Evolutionary conservation across 768 basidiomycete genomes (phyloP).

Genomic region (Chiua virens): DNA sequence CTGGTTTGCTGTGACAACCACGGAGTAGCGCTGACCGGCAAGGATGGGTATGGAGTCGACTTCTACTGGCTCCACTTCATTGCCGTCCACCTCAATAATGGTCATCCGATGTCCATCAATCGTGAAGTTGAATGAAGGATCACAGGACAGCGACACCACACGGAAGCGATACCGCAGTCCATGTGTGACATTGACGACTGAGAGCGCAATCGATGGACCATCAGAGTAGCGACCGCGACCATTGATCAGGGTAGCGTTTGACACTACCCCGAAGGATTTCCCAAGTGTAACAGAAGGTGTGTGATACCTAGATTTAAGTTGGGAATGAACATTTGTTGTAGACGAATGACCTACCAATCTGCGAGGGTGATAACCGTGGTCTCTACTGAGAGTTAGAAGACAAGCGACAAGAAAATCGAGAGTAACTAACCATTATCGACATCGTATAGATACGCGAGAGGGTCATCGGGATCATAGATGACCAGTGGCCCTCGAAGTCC

Average conservation of each 20-base stretch:
- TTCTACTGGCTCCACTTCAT: slow-evolving; percentile 38
- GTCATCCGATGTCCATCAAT: slow-evolving; percentile 45
- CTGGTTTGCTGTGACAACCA: slow-evolving; percentile 44
- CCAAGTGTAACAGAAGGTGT: slow-evolving; percentile 17
- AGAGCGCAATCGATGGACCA: slow-evolving; percentile 37
- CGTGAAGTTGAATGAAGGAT: slow-evolving; percentile 37
- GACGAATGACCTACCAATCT: slow-evolving; percentile 35
- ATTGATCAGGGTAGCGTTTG: slow-evolving; percentile 49
- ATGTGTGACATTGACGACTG: slow-evolving; percentile 41
- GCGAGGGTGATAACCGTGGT: slow-evolving; percentile 44
- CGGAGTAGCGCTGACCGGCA: slow-evolving; percentile 41
- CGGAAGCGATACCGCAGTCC: slow-evolving; percentile 53
- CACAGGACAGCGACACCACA: slow-evolving; percentile 48
- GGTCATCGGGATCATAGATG: slow-evolving; percentile 42
- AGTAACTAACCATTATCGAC: slow-evolving; percentile 39
- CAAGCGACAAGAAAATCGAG: neutral
- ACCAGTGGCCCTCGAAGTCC: slow-evolving; percentile 39
- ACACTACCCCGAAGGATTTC: slow-evolving; percentile 6
- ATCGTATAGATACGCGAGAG: slow-evolving; percentile 38
- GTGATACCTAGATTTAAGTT: slow-evolving; percentile 33
- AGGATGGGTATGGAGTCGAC: slow-evolving; percentile 35
- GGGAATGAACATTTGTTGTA: slow-evolving; percentile 1
- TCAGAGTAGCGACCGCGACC: slow-evolving; percentile 45
- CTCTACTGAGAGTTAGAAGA: slow-evolving; percentile 16
- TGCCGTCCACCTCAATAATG: slow-evolving; percentile 50